Percentiles rank a stretch among this genome's conserved stretches.
Conservation (phyloP, 495 filamentous ascomycete species). For the Echria macrotheca region DNA sequence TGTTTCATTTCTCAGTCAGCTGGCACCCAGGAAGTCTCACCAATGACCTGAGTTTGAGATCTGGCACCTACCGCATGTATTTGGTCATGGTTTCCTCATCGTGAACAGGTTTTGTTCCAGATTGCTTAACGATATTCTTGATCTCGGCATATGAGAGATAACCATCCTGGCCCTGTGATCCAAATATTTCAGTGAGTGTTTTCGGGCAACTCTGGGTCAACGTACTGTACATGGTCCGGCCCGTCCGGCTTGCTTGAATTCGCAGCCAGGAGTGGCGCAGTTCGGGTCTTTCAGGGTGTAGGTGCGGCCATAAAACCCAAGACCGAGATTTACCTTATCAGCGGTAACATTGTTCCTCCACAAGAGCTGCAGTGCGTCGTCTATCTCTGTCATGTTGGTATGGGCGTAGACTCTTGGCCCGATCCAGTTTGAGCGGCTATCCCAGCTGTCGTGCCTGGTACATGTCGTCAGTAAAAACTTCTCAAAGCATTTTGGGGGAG, state of each 20-base stretch:
- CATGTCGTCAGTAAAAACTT: too few species aligned
- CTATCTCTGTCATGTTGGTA: constrained; percentile 55
- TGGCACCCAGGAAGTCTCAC: too few species aligned
- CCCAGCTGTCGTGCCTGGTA: constrained; percentile 39
- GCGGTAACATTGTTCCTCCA: constrained; percentile 46
- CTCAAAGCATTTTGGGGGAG: too few species aligned
- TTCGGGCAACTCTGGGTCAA: too few species aligned
- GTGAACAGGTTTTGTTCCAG: not conserved
- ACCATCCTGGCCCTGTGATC: constrained; percentile 23
- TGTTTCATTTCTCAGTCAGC: too few species aligned
- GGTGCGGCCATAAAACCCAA: constrained; percentile 50
- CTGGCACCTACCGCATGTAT: constrained; percentile 31
- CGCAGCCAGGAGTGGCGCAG: constrained; percentile 24
- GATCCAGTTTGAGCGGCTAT: constrained; percentile 17
- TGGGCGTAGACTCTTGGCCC: constrained; percentile 37
- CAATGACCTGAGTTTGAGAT: too few species aligned
- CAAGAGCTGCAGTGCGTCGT: constrained; percentile 40
- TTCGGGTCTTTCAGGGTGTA: constrained; percentile 22
- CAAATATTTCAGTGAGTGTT: too few species aligned
- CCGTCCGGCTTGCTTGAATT: constrained; percentile 21
- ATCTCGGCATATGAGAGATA: constrained; percentile 40
- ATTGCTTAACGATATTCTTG: constrained; percentile 8
- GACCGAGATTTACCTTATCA: constrained; percentile 38
- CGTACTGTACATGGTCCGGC: constrained; percentile 35
- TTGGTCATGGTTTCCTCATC: constrained; percentile 33